Evolutionary conservation across 2,329 filamentous ascomycete species (phyloP).

Genomic region (Pyricularia grisea): DNA sequence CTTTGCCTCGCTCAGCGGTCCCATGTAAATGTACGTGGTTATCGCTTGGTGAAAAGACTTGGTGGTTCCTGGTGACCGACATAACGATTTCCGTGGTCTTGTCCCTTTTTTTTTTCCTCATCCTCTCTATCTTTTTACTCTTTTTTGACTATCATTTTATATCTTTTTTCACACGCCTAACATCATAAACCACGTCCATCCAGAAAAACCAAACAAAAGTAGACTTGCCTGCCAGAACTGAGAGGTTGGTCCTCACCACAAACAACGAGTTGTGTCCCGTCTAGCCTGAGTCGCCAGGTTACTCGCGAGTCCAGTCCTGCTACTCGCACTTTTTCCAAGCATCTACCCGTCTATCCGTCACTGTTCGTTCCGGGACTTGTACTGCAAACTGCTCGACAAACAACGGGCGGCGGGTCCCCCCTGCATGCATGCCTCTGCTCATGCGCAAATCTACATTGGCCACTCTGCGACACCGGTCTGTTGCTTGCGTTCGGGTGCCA

Average conservation of each 20-base stretch:
- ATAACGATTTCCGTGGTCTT: background rate
- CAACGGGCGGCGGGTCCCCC: background rate
- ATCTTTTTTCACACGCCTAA: background rate
- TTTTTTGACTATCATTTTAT: background rate
- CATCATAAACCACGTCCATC: background rate
- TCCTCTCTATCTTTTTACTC: background rate
- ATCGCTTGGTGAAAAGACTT: too few species aligned
- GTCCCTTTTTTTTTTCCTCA: background rate
- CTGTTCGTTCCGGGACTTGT: background rate
- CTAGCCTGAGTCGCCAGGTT: background rate
- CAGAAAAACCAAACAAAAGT: background rate
- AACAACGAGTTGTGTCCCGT: background rate
- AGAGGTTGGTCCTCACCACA: background rate
- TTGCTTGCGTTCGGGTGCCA: background rate
- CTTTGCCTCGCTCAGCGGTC: background rate
- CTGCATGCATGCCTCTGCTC: background rate
- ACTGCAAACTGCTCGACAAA: background rate
- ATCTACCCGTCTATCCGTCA: conserved; percentile 1
- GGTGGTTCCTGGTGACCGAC: background rate
- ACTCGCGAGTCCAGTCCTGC: background rate
- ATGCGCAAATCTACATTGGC: background rate
- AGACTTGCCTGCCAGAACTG: background rate
- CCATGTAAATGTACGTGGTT: background rate
- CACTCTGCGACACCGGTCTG: background rate
- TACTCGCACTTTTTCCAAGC: background rate